phyloP scores from a whole-genome alignment of 2,329 filamentous ascomycete species.

The Helicocarpus griseus region DNA sequence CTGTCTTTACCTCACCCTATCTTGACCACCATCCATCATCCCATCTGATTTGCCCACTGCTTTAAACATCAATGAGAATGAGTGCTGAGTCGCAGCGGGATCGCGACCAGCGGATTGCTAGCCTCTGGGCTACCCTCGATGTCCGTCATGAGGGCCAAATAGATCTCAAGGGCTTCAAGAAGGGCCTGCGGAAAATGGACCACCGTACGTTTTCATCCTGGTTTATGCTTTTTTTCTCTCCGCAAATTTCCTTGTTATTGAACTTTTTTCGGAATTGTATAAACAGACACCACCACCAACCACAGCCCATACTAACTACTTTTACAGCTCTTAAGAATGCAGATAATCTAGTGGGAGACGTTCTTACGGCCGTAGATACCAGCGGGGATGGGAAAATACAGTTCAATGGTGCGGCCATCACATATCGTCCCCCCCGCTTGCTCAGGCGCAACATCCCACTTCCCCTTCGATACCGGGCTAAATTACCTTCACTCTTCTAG shows the following conservation, averaged over 20 bases:
- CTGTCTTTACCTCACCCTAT: slow-evolving; percentile 9
- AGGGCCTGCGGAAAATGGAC: slow-evolving; percentile 77
- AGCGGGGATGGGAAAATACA: slow-evolving; percentile 84
- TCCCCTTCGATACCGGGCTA: not conserved
- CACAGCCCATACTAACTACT: slow-evolving; percentile 5
- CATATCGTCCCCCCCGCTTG: not conserved
- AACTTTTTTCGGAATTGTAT: not conserved
- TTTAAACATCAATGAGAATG: slow-evolving; percentile 43
- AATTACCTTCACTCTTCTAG: slow-evolving; percentile 37
- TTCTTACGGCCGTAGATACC: slow-evolving; percentile 73
- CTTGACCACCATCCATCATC: not conserved
- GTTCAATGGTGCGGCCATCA: slow-evolving; percentile 61
- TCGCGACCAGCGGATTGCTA: slow-evolving; percentile 70
- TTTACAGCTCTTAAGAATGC: slow-evolving; percentile 73
- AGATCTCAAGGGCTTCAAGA: slow-evolving; percentile 74
- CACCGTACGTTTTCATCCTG: slow-evolving; percentile 53
- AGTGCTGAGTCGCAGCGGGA: slow-evolving; percentile 67
- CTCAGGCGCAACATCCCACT: slow-evolving; percentile 7
- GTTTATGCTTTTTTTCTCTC: slow-evolving; percentile 12
- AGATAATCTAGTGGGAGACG: slow-evolving; percentile 68
- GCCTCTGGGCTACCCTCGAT: slow-evolving; percentile 77
- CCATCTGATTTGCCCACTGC: not conserved
- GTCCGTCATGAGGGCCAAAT: slow-evolving; percentile 66
- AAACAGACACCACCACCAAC: not conserved
- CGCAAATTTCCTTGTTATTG: slow-evolving; percentile 12